Percentiles rank a stretch among this genome's conserved stretches.
Conservation (phyloP, 768 basidiomycete genomes). For the Obba rivulosa region DNA sequence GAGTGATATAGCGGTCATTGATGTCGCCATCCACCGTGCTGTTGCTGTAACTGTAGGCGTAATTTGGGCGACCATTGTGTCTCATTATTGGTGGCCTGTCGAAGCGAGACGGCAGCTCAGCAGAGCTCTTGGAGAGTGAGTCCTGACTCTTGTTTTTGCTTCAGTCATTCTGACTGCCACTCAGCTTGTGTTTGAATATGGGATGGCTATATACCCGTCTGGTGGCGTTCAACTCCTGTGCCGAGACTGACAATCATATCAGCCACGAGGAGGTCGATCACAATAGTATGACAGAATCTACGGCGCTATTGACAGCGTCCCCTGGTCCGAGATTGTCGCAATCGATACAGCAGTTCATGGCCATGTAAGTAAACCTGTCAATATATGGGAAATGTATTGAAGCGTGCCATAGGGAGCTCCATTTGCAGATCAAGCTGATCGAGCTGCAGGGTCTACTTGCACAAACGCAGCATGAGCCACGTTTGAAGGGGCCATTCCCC, state of each 20-base stretch:
- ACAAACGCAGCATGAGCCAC: constrained; percentile 89
- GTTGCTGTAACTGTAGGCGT: constrained; percentile 81
- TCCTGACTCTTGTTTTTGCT: constrained; percentile 3
- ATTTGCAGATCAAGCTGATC: constrained; percentile 87
- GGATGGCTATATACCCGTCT: constrained; percentile 94
- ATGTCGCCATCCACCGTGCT: constrained; percentile 74
- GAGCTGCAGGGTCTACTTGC: constrained; percentile 79
- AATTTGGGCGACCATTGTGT: constrained; percentile 84
- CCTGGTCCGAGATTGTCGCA: constrained; percentile 43
- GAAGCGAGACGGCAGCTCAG: constrained; percentile 88
- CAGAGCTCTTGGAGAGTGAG: constrained; percentile 82
- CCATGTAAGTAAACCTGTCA: constrained; percentile 55
- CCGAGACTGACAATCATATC: constrained; percentile 34
- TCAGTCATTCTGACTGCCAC: background rate
- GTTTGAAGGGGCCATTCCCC: constrained; percentile 94
- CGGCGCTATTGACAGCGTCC: constrained; percentile 28
- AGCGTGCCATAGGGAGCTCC: constrained; percentile 69
- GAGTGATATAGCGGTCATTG: constrained; percentile 52
- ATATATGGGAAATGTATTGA: background rate
- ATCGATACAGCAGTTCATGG: constrained; percentile 85
- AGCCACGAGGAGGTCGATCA: constrained; percentile 12
- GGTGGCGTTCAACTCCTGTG: constrained; percentile 80
- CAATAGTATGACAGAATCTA: constrained; percentile 15
- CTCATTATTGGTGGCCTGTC: constrained; percentile 92
- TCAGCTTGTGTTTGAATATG: constrained; percentile 86